Base-by-base conservation (phyloP, 148 eudicot genomes). In the Silene latifolia region DNA sequence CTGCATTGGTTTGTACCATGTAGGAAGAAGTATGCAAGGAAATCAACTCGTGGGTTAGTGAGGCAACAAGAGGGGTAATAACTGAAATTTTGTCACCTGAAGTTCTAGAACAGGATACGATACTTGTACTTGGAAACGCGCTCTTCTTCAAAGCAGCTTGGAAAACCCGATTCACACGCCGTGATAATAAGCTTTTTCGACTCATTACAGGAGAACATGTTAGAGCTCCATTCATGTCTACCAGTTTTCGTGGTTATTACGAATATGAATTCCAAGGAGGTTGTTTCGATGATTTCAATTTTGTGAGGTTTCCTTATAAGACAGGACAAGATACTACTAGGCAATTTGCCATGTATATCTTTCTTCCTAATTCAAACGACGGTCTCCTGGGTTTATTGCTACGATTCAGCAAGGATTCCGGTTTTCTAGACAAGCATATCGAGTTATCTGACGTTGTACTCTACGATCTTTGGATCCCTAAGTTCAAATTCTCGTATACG, bases 91-190 rank as follows among this genome's bases (percentile, higher is more conserved):
- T 27, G 29, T 27, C 29, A 27, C 29, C 29, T 27, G 29, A 27
- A 27, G 29, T 27, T 27, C 2, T 27, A 27, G 3, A n/a, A 2
- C 47, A 61, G 32, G 68, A 56, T 42, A 27, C 73, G 42, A 68
- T 76, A 32, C 80, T 77, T 23, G 56, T 77, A 29, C 63, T 77
- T 35, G 75, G 29, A 61, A 77, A 77, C 63, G 75, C 80, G 5
- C 70, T 77, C 42, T 71, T 46, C 32, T 71, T 77, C 47, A 75
- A 77, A 71, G 80, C 71, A 51, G 62, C 63, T 20, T 77, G 75
- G 80, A 8, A 32, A 27, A 0, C 17, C 11, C 39, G 20, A 4
- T 64, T 77, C 29, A 21, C 5, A 3, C 20, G 14, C 20, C 51
- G 70, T 29, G 23, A n/a, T 19, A 35, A 77, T 35, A 20, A 4